Percentiles rank a stretch among this genome's conserved stretches.
Conservation (phyloP, 176 grass and related monocot species). For the Eleusine indica region DNA sequence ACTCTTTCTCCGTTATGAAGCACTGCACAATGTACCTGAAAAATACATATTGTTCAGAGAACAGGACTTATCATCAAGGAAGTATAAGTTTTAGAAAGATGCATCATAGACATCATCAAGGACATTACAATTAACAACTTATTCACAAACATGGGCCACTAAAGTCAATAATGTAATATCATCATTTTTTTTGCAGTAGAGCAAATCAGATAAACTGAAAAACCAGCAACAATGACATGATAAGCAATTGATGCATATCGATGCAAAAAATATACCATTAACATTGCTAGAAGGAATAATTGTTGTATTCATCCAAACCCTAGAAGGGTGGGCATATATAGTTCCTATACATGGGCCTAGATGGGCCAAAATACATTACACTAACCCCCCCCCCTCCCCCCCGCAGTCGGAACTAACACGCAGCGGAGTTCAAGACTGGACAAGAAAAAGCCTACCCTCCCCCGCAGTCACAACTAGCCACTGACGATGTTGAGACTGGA, state of each 20-base stretch:
- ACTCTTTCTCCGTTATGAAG: constrained; percentile 93
- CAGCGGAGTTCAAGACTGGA: no score
- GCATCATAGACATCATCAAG: not conserved
- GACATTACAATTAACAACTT: constrained; percentile 1
- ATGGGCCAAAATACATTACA: no score
- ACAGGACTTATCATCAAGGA: not conserved
- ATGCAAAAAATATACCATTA: not conserved
- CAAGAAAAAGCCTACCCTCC: no score
- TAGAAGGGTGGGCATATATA: no score
- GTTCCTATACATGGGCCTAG: no score
- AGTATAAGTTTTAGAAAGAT: not conserved
- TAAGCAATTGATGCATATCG: not conserved
- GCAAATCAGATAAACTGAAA: constrained; percentile 5
- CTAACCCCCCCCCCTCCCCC: no score
- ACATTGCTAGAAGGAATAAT: not conserved
- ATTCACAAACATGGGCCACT: not conserved
- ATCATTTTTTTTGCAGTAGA: constrained; percentile 10
- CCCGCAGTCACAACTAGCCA: no score
- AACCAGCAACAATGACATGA: constrained; percentile 1
- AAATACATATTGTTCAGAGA: constrained; percentile 20
- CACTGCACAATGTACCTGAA: constrained; percentile 83
- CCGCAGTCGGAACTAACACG: no score
- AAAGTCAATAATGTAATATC: constrained; percentile 13
- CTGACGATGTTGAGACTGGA: no score
- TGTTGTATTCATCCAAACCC: no score